These are phyloP conservation scores for Citrullus colocynthis DNA, from an alignment of 306 rosid species.

Conservation along the genomic window DNA sequence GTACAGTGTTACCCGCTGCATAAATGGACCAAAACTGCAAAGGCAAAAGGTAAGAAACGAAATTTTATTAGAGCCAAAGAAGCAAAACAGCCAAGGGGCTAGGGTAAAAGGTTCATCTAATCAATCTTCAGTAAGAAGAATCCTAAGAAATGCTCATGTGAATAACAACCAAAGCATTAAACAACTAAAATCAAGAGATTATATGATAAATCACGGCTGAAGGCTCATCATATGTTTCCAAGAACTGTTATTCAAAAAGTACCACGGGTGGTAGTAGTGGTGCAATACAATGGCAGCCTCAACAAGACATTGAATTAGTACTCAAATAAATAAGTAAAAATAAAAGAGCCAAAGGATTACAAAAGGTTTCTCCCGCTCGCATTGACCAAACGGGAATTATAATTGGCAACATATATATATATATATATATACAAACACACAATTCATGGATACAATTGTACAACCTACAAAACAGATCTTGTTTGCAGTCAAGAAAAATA, in stretches of 20 bases:
- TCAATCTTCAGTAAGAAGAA: too few species aligned
- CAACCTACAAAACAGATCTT: neutral
- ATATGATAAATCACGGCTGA: neutral
- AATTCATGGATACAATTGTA: neutral
- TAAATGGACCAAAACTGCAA: constrained; percentile 96
- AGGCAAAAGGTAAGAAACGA: neutral
- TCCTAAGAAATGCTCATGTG: neutral
- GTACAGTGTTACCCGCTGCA: constrained; percentile 97
- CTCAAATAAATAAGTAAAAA: too few species aligned
- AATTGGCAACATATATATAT: neutral
- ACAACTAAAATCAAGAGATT: too few species aligned
- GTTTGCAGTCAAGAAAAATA: too few species aligned
- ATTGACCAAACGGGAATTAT: neutral
- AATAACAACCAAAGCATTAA: neutral
- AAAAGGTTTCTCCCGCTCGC: neutral
- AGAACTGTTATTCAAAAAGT: neutral
- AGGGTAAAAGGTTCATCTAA: too few species aligned
- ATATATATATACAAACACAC: neutral
- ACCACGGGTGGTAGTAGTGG: neutral
- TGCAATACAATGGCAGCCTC: neutral
- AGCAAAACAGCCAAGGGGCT: too few species aligned
- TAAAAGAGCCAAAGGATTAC: neutral
- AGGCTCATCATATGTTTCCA: neutral
- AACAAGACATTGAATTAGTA: neutral
- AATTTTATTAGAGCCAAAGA: too few species aligned